Evolutionary conservation across 2,329 filamentous ascomycete species (phyloP).

Genomic region (Venturia carpophila): DNA sequence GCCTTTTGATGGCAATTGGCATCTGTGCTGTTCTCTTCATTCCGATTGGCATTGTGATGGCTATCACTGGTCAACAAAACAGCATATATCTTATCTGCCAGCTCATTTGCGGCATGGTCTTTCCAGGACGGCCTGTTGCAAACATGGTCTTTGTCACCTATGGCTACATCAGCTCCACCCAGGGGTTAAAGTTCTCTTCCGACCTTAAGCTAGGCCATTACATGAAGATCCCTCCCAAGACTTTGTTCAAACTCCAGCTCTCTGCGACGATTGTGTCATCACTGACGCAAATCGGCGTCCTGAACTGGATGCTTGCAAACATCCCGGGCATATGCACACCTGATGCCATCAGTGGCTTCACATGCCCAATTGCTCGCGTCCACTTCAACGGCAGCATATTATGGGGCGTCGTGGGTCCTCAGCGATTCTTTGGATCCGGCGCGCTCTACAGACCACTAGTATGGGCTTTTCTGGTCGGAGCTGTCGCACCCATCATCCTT

Average conservation of each 20-base stretch:
- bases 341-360: constrained; percentile 77
- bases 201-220: constrained; percentile 84
- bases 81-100: constrained; percentile 83
- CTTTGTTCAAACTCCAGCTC: constrained; percentile 71
- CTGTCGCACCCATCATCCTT: constrained; percentile 63
- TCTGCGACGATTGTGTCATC: constrained; percentile 68
- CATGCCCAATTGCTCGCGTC: constrained; percentile 76
- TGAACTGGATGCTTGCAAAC: constrained; percentile 84
- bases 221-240: constrained; percentile 78
- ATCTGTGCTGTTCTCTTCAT: constrained; percentile 80
- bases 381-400: constrained; percentile 87
- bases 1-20: constrained; percentile 66
- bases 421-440: constrained; percentile 69
- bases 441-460: constrained; percentile 70
- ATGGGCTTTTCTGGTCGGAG: constrained; percentile 74
- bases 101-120: constrained; percentile 71
- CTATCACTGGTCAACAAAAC: constrained; percentile 82
- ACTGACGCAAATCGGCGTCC: constrained; percentile 70
- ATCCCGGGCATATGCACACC: constrained; percentile 71
- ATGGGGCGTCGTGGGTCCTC: constrained; percentile 80
- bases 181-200: constrained; percentile 81
- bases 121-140: constrained; percentile 76
- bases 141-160: constrained; percentile 95
- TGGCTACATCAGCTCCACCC: constrained; percentile 79
- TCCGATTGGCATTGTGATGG: constrained; percentile 87